Percentiles rank a stretch among this genome's conserved stretches.
Conservation (phyloP, 176 grass and related monocot species). For the Avena sativa region DNA sequence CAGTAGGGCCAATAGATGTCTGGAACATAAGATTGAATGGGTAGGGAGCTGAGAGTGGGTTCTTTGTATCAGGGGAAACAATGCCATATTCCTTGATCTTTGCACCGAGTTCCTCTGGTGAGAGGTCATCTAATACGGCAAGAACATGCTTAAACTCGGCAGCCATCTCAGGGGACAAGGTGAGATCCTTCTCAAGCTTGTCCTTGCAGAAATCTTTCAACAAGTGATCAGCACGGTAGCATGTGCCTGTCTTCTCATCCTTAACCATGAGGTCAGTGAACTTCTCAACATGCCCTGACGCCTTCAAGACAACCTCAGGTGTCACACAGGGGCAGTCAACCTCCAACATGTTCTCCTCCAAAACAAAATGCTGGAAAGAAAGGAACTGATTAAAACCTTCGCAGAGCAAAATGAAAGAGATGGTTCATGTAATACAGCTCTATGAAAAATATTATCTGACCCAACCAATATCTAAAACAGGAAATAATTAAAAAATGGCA, state of each 20-base stretch:
- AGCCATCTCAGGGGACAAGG: constrained; percentile 61
- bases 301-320: constrained; percentile 74
- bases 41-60: constrained; percentile 74
- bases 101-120: constrained; percentile 64
- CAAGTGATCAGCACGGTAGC: constrained; percentile 81
- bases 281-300: constrained; percentile 87
- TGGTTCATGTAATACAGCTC: not conserved
- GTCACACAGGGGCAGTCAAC: constrained; percentile 88
- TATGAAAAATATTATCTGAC: not conserved
- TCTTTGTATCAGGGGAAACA: constrained; percentile 75
- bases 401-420: not conserved
- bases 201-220: constrained; percentile 87
- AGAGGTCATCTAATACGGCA: constrained; percentile 70
- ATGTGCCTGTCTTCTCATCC: constrained; percentile 84
- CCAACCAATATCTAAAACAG: not conserved
- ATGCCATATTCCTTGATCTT: constrained; percentile 85
- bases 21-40: constrained; percentile 96
- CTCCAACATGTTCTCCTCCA: constrained; percentile 90
- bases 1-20: constrained; percentile 84
- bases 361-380: constrained; percentile 71
- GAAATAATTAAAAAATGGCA: not conserved
- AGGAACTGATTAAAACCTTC: constrained; percentile 10
- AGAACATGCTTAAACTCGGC: constrained; percentile 64
- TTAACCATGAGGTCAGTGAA: constrained; percentile 94
- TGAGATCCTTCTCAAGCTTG: constrained; percentile 81